phyloP scores from a whole-genome alignment of 164 flowering plant species.

The Pachysandra terminalis region DNA sequence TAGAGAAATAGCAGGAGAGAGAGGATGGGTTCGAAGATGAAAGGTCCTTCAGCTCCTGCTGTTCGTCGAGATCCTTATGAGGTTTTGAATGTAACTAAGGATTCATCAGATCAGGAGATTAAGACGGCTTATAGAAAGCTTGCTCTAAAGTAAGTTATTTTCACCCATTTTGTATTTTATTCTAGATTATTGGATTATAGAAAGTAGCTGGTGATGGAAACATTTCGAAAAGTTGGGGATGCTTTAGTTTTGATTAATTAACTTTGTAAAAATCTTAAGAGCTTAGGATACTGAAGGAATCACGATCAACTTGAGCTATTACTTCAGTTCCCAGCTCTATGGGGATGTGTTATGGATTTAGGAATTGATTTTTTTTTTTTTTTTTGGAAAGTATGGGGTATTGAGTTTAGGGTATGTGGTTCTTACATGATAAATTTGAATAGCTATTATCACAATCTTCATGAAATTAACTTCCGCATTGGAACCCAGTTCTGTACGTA shows the following conservation, averaged over 20 bases:
- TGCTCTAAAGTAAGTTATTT: conserved; percentile 74
- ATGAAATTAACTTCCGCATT: neutral
- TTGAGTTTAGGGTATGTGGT: neutral
- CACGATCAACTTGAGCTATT: neutral
- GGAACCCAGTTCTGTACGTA: neutral
- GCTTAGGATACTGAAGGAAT: neutral
- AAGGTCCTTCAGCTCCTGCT: conserved; percentile 64
- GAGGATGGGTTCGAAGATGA: conserved; percentile 53
- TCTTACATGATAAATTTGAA: neutral
- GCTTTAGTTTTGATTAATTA: neutral
- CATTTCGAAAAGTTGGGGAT: neutral
- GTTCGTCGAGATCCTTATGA: conserved; percentile 90
- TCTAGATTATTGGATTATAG: neutral
- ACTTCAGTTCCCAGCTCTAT: neutral
- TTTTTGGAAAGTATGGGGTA: neutral
- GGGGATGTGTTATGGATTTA: neutral
- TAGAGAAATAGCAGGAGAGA: conserved; percentile 8
- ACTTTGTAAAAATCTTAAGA: neutral
- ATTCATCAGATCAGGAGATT: conserved; percentile 89
- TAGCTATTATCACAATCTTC: neutral
- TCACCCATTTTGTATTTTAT: neutral
- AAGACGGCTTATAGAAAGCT: conserved; percentile 90
- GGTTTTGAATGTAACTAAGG: conserved; percentile 71
- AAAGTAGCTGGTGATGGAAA: neutral
- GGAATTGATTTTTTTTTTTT: too few species aligned